Evolutionary conservation across 1,284 basidiomycete species (phyloP).

Genomic region (Pseudozyma sp.): DNA sequence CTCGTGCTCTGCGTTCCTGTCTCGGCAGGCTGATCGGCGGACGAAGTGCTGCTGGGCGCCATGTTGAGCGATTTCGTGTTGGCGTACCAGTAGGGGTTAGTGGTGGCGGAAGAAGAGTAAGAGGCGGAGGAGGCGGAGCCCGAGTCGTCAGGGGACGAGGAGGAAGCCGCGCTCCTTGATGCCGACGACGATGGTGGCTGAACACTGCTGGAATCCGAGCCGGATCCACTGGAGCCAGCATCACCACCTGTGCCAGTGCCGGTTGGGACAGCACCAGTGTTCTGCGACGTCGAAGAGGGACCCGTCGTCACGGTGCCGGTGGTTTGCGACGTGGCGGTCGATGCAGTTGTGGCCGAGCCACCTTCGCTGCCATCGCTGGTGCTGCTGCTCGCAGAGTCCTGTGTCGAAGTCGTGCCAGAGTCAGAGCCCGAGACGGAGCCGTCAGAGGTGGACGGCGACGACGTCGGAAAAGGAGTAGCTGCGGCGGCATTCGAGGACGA

Average conservation of each 20-base stretch:
- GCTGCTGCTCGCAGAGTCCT: not conserved
- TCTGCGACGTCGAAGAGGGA: slow-evolving; percentile 18
- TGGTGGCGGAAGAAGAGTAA: slow-evolving; percentile 15
- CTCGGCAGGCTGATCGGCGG: slow-evolving; percentile 4
- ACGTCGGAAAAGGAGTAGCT: slow-evolving; percentile 2
- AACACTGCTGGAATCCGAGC: slow-evolving; percentile 8
- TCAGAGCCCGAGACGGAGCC: not conserved
- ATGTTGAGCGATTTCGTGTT: slow-evolving; percentile 47
- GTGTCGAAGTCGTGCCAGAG: not conserved
- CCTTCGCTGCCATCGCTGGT: not conserved
- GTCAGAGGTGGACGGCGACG: not conserved
- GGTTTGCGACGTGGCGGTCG: not conserved
- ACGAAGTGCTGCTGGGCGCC: slow-evolving; percentile 26
- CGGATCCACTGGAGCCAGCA: slow-evolving; percentile 11
- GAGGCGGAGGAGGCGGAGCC: slow-evolving; percentile 13
- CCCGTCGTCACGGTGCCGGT: slow-evolving; percentile 8
- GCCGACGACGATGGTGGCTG: slow-evolving; percentile 9
- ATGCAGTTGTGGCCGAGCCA: not conserved
- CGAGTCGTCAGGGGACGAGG: slow-evolving; percentile 15
- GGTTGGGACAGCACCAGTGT: not conserved
- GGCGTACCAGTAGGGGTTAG: slow-evolving; percentile 57
- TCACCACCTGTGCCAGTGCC: not conserved
- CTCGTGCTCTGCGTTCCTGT: slow-evolving; percentile 16
- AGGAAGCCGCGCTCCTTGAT: not conserved
- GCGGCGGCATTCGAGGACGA: slow-evolving; percentile 1